A percentile compares a stretch with the other conserved stretches of the same genome.
Evolutionary conservation across 768 basidiomycete genomes (phyloP).

Genomic region (Tephrocybe rancida): DNA sequence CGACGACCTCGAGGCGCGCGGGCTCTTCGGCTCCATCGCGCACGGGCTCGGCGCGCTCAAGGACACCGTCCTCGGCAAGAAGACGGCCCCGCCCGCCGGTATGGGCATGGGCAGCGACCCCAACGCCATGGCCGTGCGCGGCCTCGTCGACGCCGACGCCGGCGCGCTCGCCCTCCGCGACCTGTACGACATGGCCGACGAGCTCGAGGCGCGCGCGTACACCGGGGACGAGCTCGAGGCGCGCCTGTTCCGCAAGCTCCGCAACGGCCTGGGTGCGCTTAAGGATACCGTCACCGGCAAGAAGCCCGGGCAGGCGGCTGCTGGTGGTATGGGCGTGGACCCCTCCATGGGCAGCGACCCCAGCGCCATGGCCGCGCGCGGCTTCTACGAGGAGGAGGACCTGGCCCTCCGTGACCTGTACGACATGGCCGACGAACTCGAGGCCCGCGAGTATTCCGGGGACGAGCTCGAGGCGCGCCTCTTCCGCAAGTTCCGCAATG

Average conservation of each 20-base stretch:
- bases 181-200: no score
- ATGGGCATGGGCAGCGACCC: background rate
- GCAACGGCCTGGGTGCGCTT: no score
- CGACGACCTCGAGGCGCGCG: background rate
- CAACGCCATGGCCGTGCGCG: background rate
- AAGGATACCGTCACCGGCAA: no score
- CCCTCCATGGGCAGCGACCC: background rate
- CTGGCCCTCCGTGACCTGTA: background rate
- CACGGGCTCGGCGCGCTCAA: background rate
- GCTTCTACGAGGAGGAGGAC: background rate
- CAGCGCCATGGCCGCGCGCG: background rate
- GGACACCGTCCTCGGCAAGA: background rate
- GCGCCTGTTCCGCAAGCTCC: background rate
- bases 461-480: background rate
- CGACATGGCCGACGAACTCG: no score
- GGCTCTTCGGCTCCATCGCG: background rate
- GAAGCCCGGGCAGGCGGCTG: background rate
- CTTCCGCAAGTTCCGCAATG: background rate
- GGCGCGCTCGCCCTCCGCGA: background rate
- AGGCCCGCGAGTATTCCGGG: background rate
- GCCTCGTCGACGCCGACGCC: background rate
- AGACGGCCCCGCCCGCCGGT: background rate
- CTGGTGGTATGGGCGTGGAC: background rate
- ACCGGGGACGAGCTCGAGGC: background rate
- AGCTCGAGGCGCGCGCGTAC: background rate